phyloP scores from a whole-genome alignment of 108 stramenopile genomes.

The Chaetoceros tenuissimus region DNA sequence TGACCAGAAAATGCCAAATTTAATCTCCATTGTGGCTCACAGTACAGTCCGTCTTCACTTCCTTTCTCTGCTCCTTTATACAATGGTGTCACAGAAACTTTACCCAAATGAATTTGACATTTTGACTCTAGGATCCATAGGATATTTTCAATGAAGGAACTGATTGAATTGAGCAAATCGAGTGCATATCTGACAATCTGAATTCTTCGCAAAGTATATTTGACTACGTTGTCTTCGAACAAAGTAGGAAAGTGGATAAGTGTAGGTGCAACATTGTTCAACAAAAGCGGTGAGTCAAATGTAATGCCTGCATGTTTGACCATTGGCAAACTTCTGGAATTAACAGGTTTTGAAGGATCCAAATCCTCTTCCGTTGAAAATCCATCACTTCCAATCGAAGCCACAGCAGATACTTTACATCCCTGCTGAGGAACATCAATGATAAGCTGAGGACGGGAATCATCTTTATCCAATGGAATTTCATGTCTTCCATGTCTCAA shows the following conservation, averaged over 20 bases:
- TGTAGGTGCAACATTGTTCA: conserved; percentile 80
- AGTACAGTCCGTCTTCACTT: neutral
- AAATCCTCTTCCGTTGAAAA: conserved; percentile 60
- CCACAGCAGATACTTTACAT: conserved; percentile 45
- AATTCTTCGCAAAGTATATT: conserved; percentile 37
- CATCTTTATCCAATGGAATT: conserved; percentile 75
- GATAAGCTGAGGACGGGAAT: conserved; percentile 67
- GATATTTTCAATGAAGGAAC: conserved; percentile 58
- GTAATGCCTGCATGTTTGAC: conserved; percentile 59
- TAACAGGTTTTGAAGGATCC: conserved; percentile 43
- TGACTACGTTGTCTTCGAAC: conserved; percentile 65
- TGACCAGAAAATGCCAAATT: conserved; percentile 74
- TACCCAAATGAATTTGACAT: conserved; percentile 69
- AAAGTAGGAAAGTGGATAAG: conserved; percentile 79
- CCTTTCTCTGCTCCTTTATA: conserved; percentile 37
- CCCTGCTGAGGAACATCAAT: conserved; percentile 47
- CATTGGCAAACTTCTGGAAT: conserved; percentile 57
- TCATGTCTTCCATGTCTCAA: conserved; percentile 56
- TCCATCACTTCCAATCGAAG: conserved; percentile 53
- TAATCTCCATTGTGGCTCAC: conserved; percentile 60
- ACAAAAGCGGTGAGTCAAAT: conserved; percentile 67
- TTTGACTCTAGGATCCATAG: conserved; percentile 75
- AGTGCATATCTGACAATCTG: conserved; percentile 48
- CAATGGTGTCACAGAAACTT: conserved; percentile 51
- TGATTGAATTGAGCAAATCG: conserved; percentile 49